Base-by-base conservation (phyloP, 148 eudicot genomes). In the Vaccinium vitisidaea region DNA sequence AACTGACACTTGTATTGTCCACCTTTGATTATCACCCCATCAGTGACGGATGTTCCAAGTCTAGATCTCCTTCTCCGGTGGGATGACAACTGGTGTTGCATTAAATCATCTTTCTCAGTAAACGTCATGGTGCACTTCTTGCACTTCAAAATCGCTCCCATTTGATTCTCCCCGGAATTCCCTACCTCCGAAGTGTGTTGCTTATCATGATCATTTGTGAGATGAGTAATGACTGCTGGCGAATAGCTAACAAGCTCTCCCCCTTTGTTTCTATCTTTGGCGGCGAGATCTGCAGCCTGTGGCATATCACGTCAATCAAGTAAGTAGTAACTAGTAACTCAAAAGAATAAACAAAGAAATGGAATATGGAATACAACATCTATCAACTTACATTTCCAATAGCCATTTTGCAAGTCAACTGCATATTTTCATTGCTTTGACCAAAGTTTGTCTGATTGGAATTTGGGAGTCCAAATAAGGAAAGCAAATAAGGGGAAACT, bases 1-100 rank as follows among this genome's bases (percentile, higher is more conserved):
- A 95, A 95, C 75, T 92, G 96, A 87, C 96, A 93, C 85, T 95
- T 95, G 76, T 90, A 95, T 83, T 86, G 89, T 19, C 96, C 95
- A 77, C 87, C 93, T 77, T 85, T 92, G 71, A 92, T 81, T 75
- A 92, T 82, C 71, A 90, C 86, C 83, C 90, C 94, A 69, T 92
- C 95, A 81, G 92, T 90, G 78, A 95, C 80, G 54, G 93, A 90
- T 65, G 83, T 83, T 86, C 91, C 92, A 86, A 90, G 59, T 86
- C 90, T 93, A 59, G 92, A 86, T 71, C 93, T 93, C 86, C 87
- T 94, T 86, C 94, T 90, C 89, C 90, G 89, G 84, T 93, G 95
- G 84, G 91, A 88, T 56, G 91, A 93, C 77, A 92, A 12, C 27
- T 90, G 90, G 88, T 93, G 98, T 61, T 88, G 90, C 93, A 95